Evolutionary conservation across 768 basidiomycete species (phyloP), one percentile per base, ranked within the genome.

Genomic region (Tylopilus vinaceipallidus): DNA sequence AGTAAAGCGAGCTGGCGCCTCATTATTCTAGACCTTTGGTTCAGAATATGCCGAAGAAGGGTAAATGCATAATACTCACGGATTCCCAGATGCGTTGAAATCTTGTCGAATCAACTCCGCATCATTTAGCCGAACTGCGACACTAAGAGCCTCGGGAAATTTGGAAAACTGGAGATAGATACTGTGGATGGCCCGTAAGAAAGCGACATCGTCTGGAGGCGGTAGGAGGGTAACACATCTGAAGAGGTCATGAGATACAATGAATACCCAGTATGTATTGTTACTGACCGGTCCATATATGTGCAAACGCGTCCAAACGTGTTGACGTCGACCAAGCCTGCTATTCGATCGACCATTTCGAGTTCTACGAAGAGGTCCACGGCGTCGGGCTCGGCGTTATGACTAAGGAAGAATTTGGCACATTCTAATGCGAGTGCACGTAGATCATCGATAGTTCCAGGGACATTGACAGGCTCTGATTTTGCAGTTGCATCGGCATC

Each of bases 311-410:
- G 84, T 42, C 74, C 76, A 61, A 80, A 98, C 0, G 90, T 95
- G 69, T 95, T 90, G 23, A 84, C 78, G 58, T 98, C 95, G 17
- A 97, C 86, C 36, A 94, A 71, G 11, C 81, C 73, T 16, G 80
- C 76, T 55, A 98, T 84, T 61, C 82, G 80, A 52, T 84, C 78
- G 22, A 97, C 86, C 57, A 89, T 88, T 67, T 99, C 97, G 57
- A 98, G 71, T 60, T 98, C 97, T 61, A 97, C 85, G 50, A 98
- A 72, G 29, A 98, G 75, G 72, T 98, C 97, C 27, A 99, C 95
- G 0, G 95, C 97, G 65, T 99, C 97, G 26, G 94, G 95, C 69
- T 99, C 97, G 10, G 95, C 97, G 62, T 99, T 98, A 67, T 98
- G 97, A 16, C 78, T 76, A 13, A 98, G 74, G 55, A 98, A 77